phyloP scores from a whole-genome alignment of 371 early-diverging fungal genomes.

The Apophysomyces ossiformis region DNA sequence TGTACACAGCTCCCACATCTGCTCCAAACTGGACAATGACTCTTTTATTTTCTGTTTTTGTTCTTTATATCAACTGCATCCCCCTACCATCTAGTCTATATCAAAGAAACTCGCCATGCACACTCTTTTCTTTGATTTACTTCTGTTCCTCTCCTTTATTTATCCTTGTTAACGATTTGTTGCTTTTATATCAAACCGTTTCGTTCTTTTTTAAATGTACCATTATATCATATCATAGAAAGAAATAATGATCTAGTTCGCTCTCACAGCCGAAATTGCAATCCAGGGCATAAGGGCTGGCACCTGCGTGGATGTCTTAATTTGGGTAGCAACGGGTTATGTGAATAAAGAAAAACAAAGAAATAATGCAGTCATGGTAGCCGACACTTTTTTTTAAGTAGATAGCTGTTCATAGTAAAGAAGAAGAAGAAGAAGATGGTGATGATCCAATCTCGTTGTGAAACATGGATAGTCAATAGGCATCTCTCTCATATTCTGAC shows the following conservation, averaged over 20 bases:
- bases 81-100: background rate
- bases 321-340: background rate
- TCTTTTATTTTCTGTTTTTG: background rate
- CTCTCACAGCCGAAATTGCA: no score
- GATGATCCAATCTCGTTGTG: no score
- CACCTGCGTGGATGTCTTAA: background rate
- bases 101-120: background rate
- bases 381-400: no score
- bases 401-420: no score
- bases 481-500: no score
- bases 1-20: constrained; percentile 1
- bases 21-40: background rate
- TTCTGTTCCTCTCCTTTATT: background rate
- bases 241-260: background rate
- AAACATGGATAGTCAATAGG: no score
- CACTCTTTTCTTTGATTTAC: background rate
- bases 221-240: constrained; percentile 7
- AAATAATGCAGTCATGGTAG: no score
- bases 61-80: background rate
- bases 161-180: background rate
- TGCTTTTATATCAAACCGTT: background rate
- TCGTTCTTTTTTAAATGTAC: constrained; percentile 3
- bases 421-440: no score
- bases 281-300: no score
- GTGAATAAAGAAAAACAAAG: no score